Conservation (phyloP, 495 filamentous ascomycete genomes). For the Aspergillus haitiensis region DNA sequence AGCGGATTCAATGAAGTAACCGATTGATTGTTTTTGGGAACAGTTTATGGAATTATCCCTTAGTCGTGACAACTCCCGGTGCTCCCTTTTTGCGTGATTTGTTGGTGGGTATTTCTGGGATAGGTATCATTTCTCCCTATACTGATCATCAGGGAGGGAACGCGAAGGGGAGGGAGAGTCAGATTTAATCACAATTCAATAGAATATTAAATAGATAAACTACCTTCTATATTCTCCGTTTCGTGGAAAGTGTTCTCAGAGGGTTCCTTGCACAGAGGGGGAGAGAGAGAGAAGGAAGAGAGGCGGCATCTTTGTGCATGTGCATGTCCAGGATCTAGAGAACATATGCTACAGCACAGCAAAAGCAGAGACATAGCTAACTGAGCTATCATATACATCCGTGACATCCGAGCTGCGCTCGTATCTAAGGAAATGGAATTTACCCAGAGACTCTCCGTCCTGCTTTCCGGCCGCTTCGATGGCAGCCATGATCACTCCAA, state of each 20-base stretch:
- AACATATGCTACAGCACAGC: conserved; percentile 34
- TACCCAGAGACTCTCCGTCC: conserved; percentile 50
- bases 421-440: conserved; percentile 86
- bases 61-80: too few species aligned
- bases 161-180: too few species aligned
- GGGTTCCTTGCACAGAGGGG: too few species aligned
- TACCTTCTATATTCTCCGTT: too few species aligned
- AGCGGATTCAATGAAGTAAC: too few species aligned
- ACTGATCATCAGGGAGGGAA: too few species aligned
- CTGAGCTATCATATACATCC: conserved; percentile 75
- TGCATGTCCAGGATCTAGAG: neutral
- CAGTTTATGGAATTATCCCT: too few species aligned
- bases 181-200: too few species aligned
- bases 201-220: too few species aligned
- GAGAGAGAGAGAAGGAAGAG: too few species aligned
- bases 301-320: neutral
- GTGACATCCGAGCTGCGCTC: conserved; percentile 82
- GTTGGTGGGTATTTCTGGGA: neutral
- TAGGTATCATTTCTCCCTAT: neutral
- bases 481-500: conserved; percentile 89
- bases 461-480: conserved; percentile 58
- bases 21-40: too few species aligned
- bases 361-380: conserved; percentile 75
- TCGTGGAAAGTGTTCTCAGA: too few species aligned
- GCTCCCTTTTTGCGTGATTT: neutral